Evolutionary conservation across 345 rosid genomes (phyloP), one percentile per base, ranked within the genome.

Genomic region (Hirschfeldia incana): DNA sequence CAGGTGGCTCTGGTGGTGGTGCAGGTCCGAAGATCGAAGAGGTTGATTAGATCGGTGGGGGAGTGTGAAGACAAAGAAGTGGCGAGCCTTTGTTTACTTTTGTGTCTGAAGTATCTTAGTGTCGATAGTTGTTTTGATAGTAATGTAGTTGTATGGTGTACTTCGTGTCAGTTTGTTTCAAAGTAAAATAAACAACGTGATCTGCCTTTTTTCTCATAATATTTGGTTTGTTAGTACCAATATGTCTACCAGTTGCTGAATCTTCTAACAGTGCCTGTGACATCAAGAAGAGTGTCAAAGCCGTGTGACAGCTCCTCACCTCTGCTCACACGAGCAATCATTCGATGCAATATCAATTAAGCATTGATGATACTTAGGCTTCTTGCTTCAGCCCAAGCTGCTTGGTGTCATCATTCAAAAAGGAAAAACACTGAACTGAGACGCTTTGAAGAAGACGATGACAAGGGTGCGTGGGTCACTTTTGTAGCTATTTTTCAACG

Each of bases 11-110:
- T 27, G 33, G 33, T 59, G 64, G 64, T 13, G 80, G 77, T 37
- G 79, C 84, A 58, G 85, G 89, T 46, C 89, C 87, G 0, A 85
- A 84, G 86, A 85, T 86, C 12, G 89, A 86, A 69, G 89, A 86
- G 58, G 87, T 86, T 27, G 89, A 85, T 27, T 86, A 70, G 65
- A 70, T 29, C 11, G 33, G 55, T 46, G 55, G 55, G 55, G 44
- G 49, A 42, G n/a, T 51, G 57, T 51, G 21, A 5, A 51, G 7
- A 51, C 57, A 49, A 49, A 5, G 13, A 44, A 3, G 6, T 12
- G 55, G 55, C 7, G 2, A 46, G 55, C n/a, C 55, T 13, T n/a
- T 46, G 53, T 49, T 16, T 51, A 49, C 57, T 51, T n/a, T n/a
- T 51, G 57, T 51, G 57, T n/a, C 21, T 51, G 21, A n/a, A 51